phyloP scores from a whole-genome alignment of 768 basidiomycete genomes.

The Lepiota subincarnata region DNA sequence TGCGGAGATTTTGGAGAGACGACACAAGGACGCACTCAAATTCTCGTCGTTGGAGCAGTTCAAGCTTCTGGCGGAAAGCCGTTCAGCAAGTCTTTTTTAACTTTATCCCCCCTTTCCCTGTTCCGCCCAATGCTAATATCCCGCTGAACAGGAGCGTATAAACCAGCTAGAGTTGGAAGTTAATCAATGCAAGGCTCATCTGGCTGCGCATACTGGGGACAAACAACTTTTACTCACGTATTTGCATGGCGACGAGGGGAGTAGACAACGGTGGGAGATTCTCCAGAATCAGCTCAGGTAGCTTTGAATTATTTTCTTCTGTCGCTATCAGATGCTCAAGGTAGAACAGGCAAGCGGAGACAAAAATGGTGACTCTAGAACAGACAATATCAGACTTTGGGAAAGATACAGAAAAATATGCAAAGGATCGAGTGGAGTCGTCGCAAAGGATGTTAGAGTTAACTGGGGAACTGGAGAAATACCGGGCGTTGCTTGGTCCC shows the following conservation, averaged over 20 bases:
- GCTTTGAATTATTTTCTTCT: conserved; percentile 19
- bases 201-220: conserved; percentile 72
- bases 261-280: conserved; percentile 44
- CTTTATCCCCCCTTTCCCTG: neutral
- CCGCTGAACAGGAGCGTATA: conserved; percentile 60
- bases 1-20: conserved; percentile 66
- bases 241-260: conserved; percentile 46
- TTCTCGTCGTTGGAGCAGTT: conserved; percentile 58
- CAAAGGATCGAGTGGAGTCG: conserved; percentile 46
- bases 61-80: conserved; percentile 59
- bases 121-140: conserved; percentile 7
- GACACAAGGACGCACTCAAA: conserved; percentile 58
- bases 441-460: conserved; percentile 44
- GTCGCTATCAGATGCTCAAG: conserved; percentile 15
- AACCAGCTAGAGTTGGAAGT: conserved; percentile 67
- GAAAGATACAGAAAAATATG: conserved; percentile 46
- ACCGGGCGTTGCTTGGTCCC: conserved; percentile 59
- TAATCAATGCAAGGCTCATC: conserved; percentile 61
- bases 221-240: conserved; percentile 74
- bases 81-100: conserved; percentile 37
- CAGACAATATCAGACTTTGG: conserved; percentile 42
- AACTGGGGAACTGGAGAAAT: conserved; percentile 50
- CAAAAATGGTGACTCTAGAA: conserved; percentile 47
- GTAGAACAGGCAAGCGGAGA: conserved; percentile 46
- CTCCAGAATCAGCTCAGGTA: conserved; percentile 56